Base-by-base conservation (phyloP, 164 flowering plant species). In the Dillenia turbinata region DNA sequence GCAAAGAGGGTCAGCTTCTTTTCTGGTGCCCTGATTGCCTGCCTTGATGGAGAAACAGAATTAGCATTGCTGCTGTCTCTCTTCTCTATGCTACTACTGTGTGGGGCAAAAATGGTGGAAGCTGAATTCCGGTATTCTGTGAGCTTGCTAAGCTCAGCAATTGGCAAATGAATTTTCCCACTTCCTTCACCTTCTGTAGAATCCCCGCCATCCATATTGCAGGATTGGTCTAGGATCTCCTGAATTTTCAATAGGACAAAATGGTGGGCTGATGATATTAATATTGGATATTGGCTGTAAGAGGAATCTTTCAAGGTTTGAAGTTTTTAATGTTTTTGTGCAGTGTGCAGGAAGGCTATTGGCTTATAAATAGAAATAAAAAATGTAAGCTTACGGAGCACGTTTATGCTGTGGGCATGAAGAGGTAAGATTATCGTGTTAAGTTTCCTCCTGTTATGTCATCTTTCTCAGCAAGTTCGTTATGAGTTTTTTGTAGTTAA, bases 1-100 rank as follows among this genome's bases (percentile, higher is more conserved):
- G 98, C 98, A 47, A 93, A 87, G 44, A 93, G 81, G 0, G 97
- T 93, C n/a, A 93, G 86, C 70, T 84, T 83, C 78, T 83, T 81
- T 57, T 94, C 99, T 1, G 99, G 99, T 14, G 89, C 98, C 10
- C 61, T 66, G 9, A 73, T 71, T 19, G 69, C 24, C 10, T 72
- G 60, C 44, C 57, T 52, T 22, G 63, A 16, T 16, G 66, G 49
- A 47, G 66, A 57, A 56, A 49, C 59, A 12, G 73, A 65, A n/a
- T 57, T 62, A 12, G 66, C 55, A 47, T 55, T 68, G 78, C 78
- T 75, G 66, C 86, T 76, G 13, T 81, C 83, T 56, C 72, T 62
- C 54, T 73, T 75, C 65, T 70, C 80, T 1, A 60, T 55, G 54
- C 9, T 19, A 8, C 67, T 13, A 47, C 52, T 64, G 63, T 67